phyloP scores from a whole-genome alignment of 495 filamentous ascomycete species.

The Bacidia gigantensis region DNA sequence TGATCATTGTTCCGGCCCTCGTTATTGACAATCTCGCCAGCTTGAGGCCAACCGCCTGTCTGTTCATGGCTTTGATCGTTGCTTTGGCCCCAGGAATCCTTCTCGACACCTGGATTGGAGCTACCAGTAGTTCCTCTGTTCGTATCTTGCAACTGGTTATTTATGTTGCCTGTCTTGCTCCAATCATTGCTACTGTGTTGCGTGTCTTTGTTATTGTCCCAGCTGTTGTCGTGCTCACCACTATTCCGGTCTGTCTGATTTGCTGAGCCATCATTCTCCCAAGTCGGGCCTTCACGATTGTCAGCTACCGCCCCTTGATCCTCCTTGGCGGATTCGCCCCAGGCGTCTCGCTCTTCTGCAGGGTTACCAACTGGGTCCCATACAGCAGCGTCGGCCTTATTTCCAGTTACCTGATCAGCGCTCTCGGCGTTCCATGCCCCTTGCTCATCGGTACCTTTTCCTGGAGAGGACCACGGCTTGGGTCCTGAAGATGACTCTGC shows the following conservation, averaged over 20 bases:
- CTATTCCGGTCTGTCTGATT: background rate
- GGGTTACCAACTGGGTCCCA: background rate
- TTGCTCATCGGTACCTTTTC: background rate
- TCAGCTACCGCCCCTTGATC: background rate
- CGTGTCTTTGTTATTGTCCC: background rate
- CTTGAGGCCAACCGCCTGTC: background rate
- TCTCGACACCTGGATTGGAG: background rate
- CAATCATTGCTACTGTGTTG: conserved; percentile 3
- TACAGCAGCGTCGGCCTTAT: background rate
- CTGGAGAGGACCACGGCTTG: background rate
- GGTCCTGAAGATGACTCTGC: background rate
- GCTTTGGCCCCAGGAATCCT: background rate
- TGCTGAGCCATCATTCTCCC: background rate
- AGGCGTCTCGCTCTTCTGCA: background rate
- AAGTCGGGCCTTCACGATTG: too few relatives aligned
- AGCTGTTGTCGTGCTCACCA: background rate
- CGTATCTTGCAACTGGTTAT: background rate
- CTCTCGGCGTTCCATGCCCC: background rate
- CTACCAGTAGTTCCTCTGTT: background rate
- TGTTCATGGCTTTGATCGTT: conserved; percentile 4
- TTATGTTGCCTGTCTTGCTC: background rate
- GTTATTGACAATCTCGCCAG: background rate
- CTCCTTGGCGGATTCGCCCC: background rate
- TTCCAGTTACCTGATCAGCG: background rate
- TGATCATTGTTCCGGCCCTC: conserved; percentile 1